These are phyloP conservation scores for Chlamydomonas asymmetrica DNA, from an alignment of 139 green algal genomes.

Conservation along the genomic window DNA sequence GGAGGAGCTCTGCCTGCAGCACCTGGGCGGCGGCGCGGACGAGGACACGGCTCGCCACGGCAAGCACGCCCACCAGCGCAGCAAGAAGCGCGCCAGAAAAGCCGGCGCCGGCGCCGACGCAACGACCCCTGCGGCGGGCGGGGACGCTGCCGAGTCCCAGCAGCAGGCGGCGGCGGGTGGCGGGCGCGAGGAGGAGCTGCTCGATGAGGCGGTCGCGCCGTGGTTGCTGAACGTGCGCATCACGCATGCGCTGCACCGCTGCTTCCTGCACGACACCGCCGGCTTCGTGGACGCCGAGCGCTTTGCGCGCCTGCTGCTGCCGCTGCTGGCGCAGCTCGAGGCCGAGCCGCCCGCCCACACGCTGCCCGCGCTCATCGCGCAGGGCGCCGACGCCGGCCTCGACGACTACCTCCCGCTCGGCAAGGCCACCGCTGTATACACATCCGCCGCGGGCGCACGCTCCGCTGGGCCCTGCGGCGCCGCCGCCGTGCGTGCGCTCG, in stretches of 20 bases:
- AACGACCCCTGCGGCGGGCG: slow-evolving; percentile 4
- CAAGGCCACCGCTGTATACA: slow-evolving; percentile 4
- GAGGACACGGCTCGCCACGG: not conserved
- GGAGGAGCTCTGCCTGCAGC: slow-evolving; percentile 46
- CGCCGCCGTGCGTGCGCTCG: slow-evolving; percentile 54
- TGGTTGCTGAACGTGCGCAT: slow-evolving; percentile 63
- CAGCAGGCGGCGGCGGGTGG: not conserved
- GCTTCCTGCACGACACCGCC: slow-evolving; percentile 79
- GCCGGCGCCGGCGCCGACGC: not conserved
- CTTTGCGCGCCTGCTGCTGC: slow-evolving; percentile 68
- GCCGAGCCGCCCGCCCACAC: slow-evolving; percentile 23
- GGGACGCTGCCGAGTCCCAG: slow-evolving; percentile 1
- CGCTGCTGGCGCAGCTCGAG: slow-evolving; percentile 58
- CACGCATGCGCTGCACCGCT: slow-evolving; percentile 78
- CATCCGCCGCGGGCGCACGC: slow-evolving; percentile 2
- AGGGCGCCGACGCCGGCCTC: slow-evolving; percentile 27
- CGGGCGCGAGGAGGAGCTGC: not conserved
- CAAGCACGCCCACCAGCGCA: not conserved
- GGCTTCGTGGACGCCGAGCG: slow-evolving; percentile 70
- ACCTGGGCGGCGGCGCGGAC: slow-evolving; percentile 39
- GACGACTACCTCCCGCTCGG: slow-evolving; percentile 18
- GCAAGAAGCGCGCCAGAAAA: slow-evolving; percentile 43
- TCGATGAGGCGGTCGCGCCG: not conserved
- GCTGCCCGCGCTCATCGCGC: not conserved
- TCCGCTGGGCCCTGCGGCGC: slow-evolving; percentile 20